Base-by-base conservation (phyloP, 768 basidiomycete genomes). In the Phaeotremella fagi region DNA sequence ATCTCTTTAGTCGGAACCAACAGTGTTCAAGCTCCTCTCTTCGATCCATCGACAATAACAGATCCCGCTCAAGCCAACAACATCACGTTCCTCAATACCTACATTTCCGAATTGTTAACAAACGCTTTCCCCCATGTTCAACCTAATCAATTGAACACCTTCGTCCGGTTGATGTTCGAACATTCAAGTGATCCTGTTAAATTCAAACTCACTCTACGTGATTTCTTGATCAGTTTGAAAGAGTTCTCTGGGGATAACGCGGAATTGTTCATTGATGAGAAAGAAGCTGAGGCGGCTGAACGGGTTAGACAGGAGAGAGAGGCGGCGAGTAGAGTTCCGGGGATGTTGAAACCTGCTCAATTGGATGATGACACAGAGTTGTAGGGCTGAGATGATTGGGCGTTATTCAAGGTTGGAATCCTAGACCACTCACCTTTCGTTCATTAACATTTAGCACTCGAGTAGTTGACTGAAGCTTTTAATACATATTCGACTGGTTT, bases 181-280 rank as follows among this genome's bases (percentile, higher is more conserved):
- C 67, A 74, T 41, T 75, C 76, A 25, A 50, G 50, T 45, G 78
- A 80, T 61, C 72, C 76, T 28, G 70, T 73, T 62, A 75, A 75
- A 68, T 84, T 64, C 85, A 97, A 98, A 78, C 79, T 89, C 61
- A 85, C 87, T 15, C 80, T 97, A 44, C 88, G 94, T 52, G 95
- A 98, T 76, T 99, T 98, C 85, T 83, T 99, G 51, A 90, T 99
- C 63, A 88, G 91, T 64, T 83, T 99, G 58, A 95, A 95, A 73
- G 95, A 98, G 76, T 98, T 95, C 78, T 90, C 90, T 4, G 88
- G 86, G 4, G 91, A 95, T 68, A 92, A 94, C 60, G 78, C 90
- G 7, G 95, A 97, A 60, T 79, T 97, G 31, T 97, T 80, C 77
- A 78, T 90, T 62, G 94, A 97, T 68, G 95, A 98, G 76, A 94